Conservation (phyloP, 1,284 basidiomycete species). For the Rhodofomes roseus region DNA sequence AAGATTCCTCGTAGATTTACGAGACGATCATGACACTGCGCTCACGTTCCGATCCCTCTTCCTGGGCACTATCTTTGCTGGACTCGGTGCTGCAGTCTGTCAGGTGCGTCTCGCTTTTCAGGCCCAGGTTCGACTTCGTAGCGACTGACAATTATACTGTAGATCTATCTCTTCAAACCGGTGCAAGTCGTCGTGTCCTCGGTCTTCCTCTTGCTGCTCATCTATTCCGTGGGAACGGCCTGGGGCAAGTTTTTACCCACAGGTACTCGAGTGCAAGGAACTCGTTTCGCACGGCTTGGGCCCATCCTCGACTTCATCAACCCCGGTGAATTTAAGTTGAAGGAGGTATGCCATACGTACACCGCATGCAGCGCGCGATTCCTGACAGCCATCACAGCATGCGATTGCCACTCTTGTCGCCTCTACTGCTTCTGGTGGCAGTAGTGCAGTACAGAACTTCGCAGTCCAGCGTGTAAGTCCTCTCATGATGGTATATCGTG, state of each 20-base stretch:
- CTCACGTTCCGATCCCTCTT: slow-evolving; percentile 56
- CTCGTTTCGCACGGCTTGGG: slow-evolving; percentile 36
- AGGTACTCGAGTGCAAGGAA: slow-evolving; percentile 37
- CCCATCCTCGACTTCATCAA: slow-evolving; percentile 48
- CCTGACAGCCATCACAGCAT: too few species aligned
- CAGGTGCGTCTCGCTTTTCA: slow-evolving; percentile 30
- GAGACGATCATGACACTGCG: slow-evolving; percentile 59
- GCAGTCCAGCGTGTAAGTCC: slow-evolving; percentile 52
- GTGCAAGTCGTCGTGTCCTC: slow-evolving; percentile 47
- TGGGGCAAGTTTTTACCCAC: slow-evolving; percentile 49
- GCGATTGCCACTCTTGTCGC: slow-evolving; percentile 59
- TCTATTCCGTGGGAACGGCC: slow-evolving; percentile 47
- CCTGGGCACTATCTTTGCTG: slow-evolving; percentile 54
- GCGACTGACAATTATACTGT: neutral
- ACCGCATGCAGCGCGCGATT: neutral
- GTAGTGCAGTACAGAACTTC: slow-evolving; percentile 53
- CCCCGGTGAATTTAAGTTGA: slow-evolving; percentile 54
- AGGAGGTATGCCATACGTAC: slow-evolving; percentile 40
- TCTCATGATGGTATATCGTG: neutral
- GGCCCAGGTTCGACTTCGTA: neutral
- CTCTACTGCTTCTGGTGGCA: slow-evolving; percentile 50
- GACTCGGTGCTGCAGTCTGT: slow-evolving; percentile 46
- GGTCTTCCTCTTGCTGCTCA: slow-evolving; percentile 57
- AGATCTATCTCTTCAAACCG: slow-evolving; percentile 66
- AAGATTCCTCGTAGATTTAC: slow-evolving; percentile 50